phyloP scores from a whole-genome alignment of 2,329 filamentous ascomycete genomes.

The Fusarium succisae region DNA sequence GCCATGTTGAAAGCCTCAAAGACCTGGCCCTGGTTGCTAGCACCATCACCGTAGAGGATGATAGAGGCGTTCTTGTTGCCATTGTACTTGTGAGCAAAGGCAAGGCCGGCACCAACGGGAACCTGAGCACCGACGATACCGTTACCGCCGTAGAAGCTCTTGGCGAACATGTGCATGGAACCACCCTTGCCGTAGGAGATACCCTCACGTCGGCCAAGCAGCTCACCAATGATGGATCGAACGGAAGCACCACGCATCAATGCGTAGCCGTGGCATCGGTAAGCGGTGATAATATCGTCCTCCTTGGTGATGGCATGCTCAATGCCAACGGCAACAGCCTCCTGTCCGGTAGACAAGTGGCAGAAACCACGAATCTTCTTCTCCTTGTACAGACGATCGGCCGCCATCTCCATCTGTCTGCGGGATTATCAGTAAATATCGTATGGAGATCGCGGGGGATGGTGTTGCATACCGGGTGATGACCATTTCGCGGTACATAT shows the following conservation, averaged over 20 bases:
- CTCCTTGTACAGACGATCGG: slow-evolving; percentile 99
- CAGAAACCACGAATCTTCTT: slow-evolving; percentile 99
- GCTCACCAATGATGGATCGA: slow-evolving; percentile 93
- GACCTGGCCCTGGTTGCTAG: slow-evolving; percentile 98
- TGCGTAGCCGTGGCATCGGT: slow-evolving; percentile 98
- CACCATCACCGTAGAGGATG: slow-evolving; percentile 96
- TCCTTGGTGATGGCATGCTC: slow-evolving; percentile 92
- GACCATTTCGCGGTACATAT: slow-evolving; percentile 99
- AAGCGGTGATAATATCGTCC: slow-evolving; percentile 96
- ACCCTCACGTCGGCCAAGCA: slow-evolving; percentile 93
- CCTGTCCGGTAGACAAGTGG: slow-evolving; percentile 96
- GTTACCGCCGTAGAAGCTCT: slow-evolving; percentile 98
- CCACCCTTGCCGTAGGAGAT: slow-evolving; percentile 99
- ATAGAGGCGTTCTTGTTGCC: slow-evolving; percentile 86
- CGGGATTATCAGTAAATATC: slow-evolving; percentile 45
- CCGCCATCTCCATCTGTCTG: slow-evolving; percentile 99
- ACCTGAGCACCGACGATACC: slow-evolving; percentile 99
- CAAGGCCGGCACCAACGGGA: slow-evolving; percentile 93
- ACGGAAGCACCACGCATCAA: slow-evolving; percentile 93
- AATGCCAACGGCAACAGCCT: slow-evolving; percentile 96
- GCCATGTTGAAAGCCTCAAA: slow-evolving; percentile 99
- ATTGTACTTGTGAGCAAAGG: slow-evolving; percentile 96
- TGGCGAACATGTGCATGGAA: slow-evolving; percentile 99
- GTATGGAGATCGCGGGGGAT: not conserved
- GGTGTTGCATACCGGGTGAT: slow-evolving; percentile 76